These are phyloP conservation scores for Chaetomiaceae sp. DNA, from an alignment of 2,329 filamentous ascomycete species.

Conservation along the genomic window DNA sequence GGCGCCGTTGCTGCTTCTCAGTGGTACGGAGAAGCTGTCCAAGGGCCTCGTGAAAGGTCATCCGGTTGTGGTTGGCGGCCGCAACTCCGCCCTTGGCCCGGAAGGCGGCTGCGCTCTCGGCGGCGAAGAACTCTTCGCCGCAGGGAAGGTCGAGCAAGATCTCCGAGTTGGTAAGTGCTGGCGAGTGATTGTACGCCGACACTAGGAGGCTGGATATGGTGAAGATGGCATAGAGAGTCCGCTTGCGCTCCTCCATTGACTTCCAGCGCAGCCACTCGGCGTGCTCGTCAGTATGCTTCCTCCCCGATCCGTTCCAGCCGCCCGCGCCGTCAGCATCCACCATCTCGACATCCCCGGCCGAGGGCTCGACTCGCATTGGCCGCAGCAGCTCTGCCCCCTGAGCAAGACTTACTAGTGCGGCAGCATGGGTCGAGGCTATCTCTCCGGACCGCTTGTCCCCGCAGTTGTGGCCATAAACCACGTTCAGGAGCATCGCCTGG, in stretches of 20 bases:
- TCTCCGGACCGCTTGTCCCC: conserved; percentile 87
- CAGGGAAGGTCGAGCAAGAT: conserved; percentile 85
- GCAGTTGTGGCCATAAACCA: conserved; percentile 93
- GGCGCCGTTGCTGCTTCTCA: conserved; percentile 53
- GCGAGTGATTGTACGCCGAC: conserved; percentile 87
- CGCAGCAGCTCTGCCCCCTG: conserved; percentile 72
- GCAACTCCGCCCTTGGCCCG: conserved; percentile 67
- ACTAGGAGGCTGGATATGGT: conserved; percentile 86
- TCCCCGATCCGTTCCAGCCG: conserved; percentile 40
- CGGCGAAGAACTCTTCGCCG: conserved; percentile 85
- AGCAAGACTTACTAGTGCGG: conserved; percentile 83
- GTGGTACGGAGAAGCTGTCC: conserved; percentile 76
- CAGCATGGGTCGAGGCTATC: conserved; percentile 88
- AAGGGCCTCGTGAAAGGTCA: conserved; percentile 78
- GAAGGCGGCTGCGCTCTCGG: conserved; percentile 79
- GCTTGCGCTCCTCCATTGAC: conserved; percentile 80
- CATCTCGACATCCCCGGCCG: conserved; percentile 46
- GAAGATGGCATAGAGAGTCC: conserved; percentile 88
- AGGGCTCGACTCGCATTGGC: conserved; percentile 40
- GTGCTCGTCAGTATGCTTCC: conserved; percentile 52
- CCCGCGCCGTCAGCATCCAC: conserved; percentile 49
- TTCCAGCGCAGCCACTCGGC: conserved; percentile 90
- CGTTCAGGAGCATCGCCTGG: conserved; percentile 93
- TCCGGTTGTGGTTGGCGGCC: conserved; percentile 62
- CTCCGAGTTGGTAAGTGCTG: conserved; percentile 89